Percentiles rank a stretch among this genome's conserved stretches.
Conservation (phyloP, 495 filamentous ascomycete species). For the Penicillium crystallinum region DNA sequence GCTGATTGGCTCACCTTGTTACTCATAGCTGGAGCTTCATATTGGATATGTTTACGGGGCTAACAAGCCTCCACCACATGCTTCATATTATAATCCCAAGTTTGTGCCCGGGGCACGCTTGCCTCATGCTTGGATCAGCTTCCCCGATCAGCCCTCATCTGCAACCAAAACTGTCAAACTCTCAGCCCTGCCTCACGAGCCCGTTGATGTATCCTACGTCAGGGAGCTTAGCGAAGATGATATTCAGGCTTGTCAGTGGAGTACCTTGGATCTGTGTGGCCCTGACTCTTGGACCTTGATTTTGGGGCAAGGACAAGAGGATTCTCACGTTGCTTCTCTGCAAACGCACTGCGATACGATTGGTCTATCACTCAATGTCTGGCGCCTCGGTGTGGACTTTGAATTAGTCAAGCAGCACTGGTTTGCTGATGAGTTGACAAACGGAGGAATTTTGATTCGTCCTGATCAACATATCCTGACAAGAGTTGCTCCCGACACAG, state of each 20-base stretch:
- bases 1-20: background rate
- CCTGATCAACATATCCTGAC: conserved; percentile 10
- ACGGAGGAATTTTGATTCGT: conserved; percentile 2
- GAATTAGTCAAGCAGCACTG: background rate
- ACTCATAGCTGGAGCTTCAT: conserved; percentile 19
- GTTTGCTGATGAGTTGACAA: background rate
- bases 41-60: conserved; percentile 30
- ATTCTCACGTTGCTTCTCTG: background rate
- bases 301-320: background rate
- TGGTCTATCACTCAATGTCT: background rate
- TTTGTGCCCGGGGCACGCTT: conserved; percentile 19
- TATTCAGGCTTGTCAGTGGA: conserved; percentile 15
- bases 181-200: background rate
- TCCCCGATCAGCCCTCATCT: background rate
- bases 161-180: background rate
- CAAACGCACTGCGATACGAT: background rate
- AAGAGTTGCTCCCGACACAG: background rate
- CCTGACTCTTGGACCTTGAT: conserved; percentile 18
- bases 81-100: conserved; percentile 19
- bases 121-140: conserved; percentile 22
- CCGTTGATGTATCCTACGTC: conserved; percentile 19
- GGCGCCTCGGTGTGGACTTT: conserved; percentile 4
- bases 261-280: conserved; percentile 23
- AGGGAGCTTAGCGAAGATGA: conserved; percentile 9
- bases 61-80: conserved; percentile 15